phyloP scores from a whole-genome alignment of 2,329 filamentous ascomycete genomes.

The Elsinoe arachidis region DNA sequence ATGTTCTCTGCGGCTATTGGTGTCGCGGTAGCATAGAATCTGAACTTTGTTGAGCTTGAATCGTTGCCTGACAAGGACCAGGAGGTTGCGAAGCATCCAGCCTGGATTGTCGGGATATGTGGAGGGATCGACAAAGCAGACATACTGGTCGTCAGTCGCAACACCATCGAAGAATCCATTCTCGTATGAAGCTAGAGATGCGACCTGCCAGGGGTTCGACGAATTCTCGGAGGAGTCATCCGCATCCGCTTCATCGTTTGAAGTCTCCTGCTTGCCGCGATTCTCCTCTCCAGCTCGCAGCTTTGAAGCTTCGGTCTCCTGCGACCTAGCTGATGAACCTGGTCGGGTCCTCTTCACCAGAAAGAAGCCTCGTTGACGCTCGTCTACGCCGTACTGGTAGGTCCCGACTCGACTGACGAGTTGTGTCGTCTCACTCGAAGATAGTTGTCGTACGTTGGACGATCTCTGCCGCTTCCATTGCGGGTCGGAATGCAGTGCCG shows the following conservation, averaged over 20 bases:
- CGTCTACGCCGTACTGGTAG: conserved; percentile 76
- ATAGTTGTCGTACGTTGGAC: conserved; percentile 36
- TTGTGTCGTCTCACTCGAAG: conserved; percentile 60
- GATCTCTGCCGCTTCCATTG: conserved; percentile 56
- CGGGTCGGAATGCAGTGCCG: conserved; percentile 81
- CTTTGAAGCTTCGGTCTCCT: conserved; percentile 12
- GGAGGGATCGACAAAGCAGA: conserved; percentile 87
- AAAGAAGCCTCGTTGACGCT: conserved; percentile 87
- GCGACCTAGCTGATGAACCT: background rate
- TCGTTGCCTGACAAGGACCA: conserved; percentile 73
- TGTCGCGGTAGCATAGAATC: conserved; percentile 84
- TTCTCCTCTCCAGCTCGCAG: background rate
- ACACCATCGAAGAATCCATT: conserved; percentile 74
- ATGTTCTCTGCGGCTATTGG: conserved; percentile 66
- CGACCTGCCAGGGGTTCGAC: conserved; percentile 59
- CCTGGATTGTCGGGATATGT: conserved; percentile 81
- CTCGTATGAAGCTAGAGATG: conserved; percentile 68
- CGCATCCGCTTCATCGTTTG: conserved; percentile 38
- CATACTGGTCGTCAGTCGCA: conserved; percentile 63
- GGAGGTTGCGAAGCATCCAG: conserved; percentile 85
- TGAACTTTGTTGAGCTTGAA: conserved; percentile 71
- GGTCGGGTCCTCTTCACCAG: conserved; percentile 66
- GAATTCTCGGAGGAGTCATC: conserved; percentile 50
- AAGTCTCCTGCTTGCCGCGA: background rate
- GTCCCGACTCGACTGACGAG: conserved; percentile 78